Evolutionary conservation across 306 rosid species (phyloP).

Genomic region (Acmispon strigosus): DNA sequence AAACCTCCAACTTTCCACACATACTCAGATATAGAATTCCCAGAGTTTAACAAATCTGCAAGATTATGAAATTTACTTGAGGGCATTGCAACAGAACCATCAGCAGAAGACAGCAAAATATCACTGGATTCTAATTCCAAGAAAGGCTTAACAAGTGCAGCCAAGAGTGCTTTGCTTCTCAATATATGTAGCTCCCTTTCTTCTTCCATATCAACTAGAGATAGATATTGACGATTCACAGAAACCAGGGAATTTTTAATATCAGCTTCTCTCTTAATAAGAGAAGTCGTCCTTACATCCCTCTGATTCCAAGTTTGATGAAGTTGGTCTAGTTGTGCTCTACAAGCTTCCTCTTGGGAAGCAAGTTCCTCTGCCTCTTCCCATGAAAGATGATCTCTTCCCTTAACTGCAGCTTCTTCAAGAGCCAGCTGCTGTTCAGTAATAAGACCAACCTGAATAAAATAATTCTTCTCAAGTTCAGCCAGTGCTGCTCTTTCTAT

Average conservation of each 20-base stretch:
- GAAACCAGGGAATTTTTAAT: slow-evolving; percentile 64
- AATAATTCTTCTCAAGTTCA: slow-evolving; percentile 87
- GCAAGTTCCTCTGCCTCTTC: slow-evolving; percentile 99
- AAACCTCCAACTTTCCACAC: slow-evolving; percentile 76
- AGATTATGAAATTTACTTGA: slow-evolving; percentile 40
- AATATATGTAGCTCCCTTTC: slow-evolving; percentile 46
- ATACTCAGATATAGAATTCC: slow-evolving; percentile 65
- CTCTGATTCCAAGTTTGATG: slow-evolving; percentile 93
- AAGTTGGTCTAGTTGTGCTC: slow-evolving; percentile 82
- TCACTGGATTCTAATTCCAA: slow-evolving; percentile 67
- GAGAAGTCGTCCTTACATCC: slow-evolving; percentile 60
- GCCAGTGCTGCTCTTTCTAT: slow-evolving; percentile 65
- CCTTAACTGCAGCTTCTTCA: slow-evolving; percentile 84
- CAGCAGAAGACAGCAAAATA: slow-evolving; percentile 45
- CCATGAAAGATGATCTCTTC: slow-evolving; percentile 97
- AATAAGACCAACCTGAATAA: slow-evolving; percentile 73
- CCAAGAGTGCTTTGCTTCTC: slow-evolving; percentile 54
- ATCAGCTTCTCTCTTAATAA: slow-evolving; percentile 77
- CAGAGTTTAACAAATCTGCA: slow-evolving; percentile 64
- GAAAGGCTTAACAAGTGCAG: slow-evolving; percentile 71
- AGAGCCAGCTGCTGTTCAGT: slow-evolving; percentile 92
- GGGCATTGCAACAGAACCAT: slow-evolving; percentile 38
- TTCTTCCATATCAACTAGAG: slow-evolving; percentile 48
- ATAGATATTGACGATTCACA: slow-evolving; percentile 61
- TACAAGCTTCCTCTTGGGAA: slow-evolving; percentile 93